Evolutionary conservation across 805 yeast genomes (phyloP), one percentile per base, ranked within the genome.

Genomic region (Candida sonorensis): DNA sequence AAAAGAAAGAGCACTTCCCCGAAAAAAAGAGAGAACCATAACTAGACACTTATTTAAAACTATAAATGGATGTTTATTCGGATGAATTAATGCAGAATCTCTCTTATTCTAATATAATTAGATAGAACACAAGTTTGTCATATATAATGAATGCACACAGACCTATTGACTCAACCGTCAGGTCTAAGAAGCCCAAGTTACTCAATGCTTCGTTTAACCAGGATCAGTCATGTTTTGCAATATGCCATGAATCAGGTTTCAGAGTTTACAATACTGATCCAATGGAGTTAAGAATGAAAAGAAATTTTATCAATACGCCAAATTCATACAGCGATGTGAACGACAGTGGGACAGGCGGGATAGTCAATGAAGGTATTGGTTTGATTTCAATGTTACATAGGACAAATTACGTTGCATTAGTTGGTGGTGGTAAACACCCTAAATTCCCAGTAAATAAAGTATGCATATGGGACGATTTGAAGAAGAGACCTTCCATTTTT

Each of bases 381-480:
- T 62, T 68, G 21, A 75, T 82, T 2, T 65, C 79, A 27, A 85
- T 90, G 95, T 75, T 90, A 5, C 83, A 86, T 53, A 71, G 96
- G 26, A 87, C 97, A 0, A 90, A 90, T 59, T 88, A 87, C 52
- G 67, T 90, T 33, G 95, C 90, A 1, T 59, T 92, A 26, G 84
- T 87, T 0, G 96, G 97, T 1, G 96, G 96, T 12, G 96, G 96
- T 2, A 67, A 70, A 40, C 69, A 69, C 37, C 96, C 96, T 15
- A 68, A 74, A 39, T 84, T 75, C 48, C 82, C 95, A 1, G 67
- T 74, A 44, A 85, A 84, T 59, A 83, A 82, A 53, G 72, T 87
- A 23, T 69, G 86, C 22, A 78, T 90, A 12, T 92, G 96, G 95
- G 97, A 90, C 57, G 97, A 90, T 53, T 57, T 84, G 38, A 83